Evolutionary conservation across 768 basidiomycete genomes (phyloP).

Genomic region (Dioszegia aurantiaca): DNA sequence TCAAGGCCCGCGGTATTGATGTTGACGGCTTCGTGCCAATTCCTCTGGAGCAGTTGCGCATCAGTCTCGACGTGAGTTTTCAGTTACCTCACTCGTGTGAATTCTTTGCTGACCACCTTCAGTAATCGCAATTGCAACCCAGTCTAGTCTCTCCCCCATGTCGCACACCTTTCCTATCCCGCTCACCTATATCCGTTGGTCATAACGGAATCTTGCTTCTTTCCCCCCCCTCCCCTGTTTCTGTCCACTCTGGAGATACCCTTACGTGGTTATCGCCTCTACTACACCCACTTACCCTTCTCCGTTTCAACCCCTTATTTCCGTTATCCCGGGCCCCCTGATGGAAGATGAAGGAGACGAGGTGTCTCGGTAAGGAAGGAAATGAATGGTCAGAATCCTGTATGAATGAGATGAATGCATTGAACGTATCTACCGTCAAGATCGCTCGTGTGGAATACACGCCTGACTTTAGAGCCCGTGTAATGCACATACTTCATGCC

Average conservation of each 20-base stretch:
- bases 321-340: background rate
- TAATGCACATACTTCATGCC: too few relatives aligned
- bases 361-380: background rate
- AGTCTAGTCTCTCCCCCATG: background rate
- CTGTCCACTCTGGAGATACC: background rate
- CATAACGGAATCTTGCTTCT: too few relatives aligned
- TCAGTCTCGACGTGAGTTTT: slow-evolving; percentile 68
- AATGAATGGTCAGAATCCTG: slow-evolving; percentile 14
- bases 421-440: slow-evolving; percentile 16
- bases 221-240: background rate
- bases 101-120: background rate
- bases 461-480: too few relatives aligned
- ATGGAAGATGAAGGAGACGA: slow-evolving; percentile 2
- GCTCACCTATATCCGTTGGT: too few relatives aligned
- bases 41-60: slow-evolving; percentile 91
- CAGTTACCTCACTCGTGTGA: background rate
- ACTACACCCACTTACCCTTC: background rate
- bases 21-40: slow-evolving; percentile 92
- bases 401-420: slow-evolving; percentile 33
- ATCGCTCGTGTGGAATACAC: too few relatives aligned
- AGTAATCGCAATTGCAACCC: background rate
- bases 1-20: slow-evolving; percentile 78
- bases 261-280: background rate
- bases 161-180: background rate
- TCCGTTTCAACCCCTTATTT: background rate